phyloP scores from a whole-genome alignment of 2,329 filamentous ascomycete species.

The Phialocephala sp. region DNA sequence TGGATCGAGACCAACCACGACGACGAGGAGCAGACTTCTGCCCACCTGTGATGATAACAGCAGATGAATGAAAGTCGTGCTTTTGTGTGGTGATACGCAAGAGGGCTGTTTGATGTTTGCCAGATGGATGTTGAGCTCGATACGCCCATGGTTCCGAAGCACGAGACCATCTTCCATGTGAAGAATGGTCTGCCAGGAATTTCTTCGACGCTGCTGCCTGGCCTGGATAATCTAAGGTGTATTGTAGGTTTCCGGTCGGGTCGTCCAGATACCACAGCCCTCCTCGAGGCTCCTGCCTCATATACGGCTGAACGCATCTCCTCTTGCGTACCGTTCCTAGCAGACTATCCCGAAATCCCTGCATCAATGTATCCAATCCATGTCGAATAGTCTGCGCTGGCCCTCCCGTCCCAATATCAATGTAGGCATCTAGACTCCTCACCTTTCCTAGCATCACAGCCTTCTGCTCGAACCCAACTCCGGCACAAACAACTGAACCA shows the following conservation, averaged over 20 bases:
- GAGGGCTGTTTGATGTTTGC: not conserved
- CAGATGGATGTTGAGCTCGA: not conserved
- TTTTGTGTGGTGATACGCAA: conserved; percentile 3
- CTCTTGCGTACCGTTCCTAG: not conserved
- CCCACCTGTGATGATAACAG: not conserved
- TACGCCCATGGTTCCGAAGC: conserved; percentile 1
- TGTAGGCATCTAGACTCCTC: not conserved
- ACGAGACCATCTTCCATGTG: conserved; percentile 9
- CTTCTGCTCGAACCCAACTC: not conserved
- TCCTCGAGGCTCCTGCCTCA: not conserved
- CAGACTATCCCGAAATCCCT: not conserved
- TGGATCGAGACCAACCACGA: conserved; percentile 3
- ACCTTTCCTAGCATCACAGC: not conserved
- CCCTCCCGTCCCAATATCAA: not conserved
- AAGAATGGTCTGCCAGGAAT: not conserved
- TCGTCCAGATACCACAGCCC: not conserved
- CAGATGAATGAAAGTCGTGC: not conserved
- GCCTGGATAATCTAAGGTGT: not conserved
- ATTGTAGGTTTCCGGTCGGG: not conserved
- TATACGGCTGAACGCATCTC: not conserved
- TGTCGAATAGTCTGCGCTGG: not conserved
- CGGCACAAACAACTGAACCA: not conserved
- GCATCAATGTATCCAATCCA: not conserved
- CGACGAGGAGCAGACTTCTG: not conserved
- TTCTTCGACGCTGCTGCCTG: not conserved